Evolutionary conservation across 371 early-diverging fungal genomes (phyloP).

Genomic region (Mucor lusitanicus): DNA sequence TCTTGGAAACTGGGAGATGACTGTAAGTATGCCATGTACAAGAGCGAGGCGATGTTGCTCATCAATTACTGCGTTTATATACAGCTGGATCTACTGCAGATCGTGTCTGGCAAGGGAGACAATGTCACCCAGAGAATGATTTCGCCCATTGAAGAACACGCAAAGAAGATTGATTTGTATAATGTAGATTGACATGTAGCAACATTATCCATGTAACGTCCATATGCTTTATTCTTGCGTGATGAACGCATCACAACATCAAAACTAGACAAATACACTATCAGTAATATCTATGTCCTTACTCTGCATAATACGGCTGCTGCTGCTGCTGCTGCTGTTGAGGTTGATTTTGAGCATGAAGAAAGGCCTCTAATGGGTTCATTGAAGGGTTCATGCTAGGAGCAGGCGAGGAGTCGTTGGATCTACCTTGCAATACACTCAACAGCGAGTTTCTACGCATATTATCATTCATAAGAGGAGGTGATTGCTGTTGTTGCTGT

Average conservation of each 20-base stretch:
- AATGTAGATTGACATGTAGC: background rate
- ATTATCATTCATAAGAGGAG: conserved; percentile 10
- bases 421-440: conserved; percentile 24
- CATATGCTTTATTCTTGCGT: background rate
- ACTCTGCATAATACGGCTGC: background rate
- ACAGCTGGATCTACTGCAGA: conserved; percentile 44
- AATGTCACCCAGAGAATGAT: conserved; percentile 42
- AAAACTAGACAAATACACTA: background rate
- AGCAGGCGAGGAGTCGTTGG: background rate
- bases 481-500: background rate
- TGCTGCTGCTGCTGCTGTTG: background rate
- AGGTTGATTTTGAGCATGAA: background rate
- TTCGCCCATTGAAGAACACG: conserved; percentile 45
- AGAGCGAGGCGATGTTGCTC: background rate
- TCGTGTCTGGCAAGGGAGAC: conserved; percentile 37
- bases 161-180: conserved; percentile 27
- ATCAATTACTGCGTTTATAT: background rate
- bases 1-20: conserved; percentile 60
- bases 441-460: conserved; percentile 27
- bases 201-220: background rate
- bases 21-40: conserved; percentile 28
- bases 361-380: conserved; percentile 1
- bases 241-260: background rate
- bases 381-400: background rate
- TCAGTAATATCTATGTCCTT: background rate